Conservation (phyloP, 495 filamentous ascomycete genomes). For the Articulospora tetracladia region DNA sequence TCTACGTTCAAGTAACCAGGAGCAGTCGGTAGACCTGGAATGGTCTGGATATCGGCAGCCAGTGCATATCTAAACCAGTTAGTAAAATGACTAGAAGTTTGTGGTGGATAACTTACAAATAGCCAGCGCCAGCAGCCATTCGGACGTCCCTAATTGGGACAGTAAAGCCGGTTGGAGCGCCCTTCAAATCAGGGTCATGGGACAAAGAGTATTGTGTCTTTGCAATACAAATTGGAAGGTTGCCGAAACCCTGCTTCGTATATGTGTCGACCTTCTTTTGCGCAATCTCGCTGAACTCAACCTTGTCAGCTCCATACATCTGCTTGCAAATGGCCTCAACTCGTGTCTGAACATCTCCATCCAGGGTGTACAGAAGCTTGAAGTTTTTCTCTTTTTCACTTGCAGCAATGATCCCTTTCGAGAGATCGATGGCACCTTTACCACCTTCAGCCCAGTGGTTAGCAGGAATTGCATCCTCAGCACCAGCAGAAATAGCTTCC, state of each 20-base stretch:
- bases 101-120: conserved; percentile 56
- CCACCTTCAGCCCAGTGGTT: conserved; percentile 98
- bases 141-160: conserved; percentile 93
- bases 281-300: conserved; percentile 91
- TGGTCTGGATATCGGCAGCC: conserved; percentile 97
- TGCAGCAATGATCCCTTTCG: conserved; percentile 79
- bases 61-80: conserved; percentile 67
- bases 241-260: conserved; percentile 84
- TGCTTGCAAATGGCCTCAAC: conserved; percentile 86
- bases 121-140: conserved; percentile 86
- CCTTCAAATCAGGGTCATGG: conserved; percentile 91
- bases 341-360: conserved; percentile 79
- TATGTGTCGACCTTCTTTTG: conserved; percentile 96
- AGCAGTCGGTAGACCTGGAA: conserved; percentile 91
- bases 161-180: conserved; percentile 93
- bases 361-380: conserved; percentile 79
- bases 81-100: conserved; percentile 6
- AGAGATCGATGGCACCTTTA: conserved; percentile 83
- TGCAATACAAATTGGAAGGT: conserved; percentile 92
- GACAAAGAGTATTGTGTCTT: conserved; percentile 98
- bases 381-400: conserved; percentile 85
- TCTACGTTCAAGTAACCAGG: conserved; percentile 97
- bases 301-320: conserved; percentile 90
- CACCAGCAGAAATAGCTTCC: conserved; percentile 88
- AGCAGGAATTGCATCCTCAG: conserved; percentile 87